These are phyloP conservation scores for Hibiscus mutabilis DNA, from an alignment of 345 rosid species.

Conservation along the genomic window DNA sequence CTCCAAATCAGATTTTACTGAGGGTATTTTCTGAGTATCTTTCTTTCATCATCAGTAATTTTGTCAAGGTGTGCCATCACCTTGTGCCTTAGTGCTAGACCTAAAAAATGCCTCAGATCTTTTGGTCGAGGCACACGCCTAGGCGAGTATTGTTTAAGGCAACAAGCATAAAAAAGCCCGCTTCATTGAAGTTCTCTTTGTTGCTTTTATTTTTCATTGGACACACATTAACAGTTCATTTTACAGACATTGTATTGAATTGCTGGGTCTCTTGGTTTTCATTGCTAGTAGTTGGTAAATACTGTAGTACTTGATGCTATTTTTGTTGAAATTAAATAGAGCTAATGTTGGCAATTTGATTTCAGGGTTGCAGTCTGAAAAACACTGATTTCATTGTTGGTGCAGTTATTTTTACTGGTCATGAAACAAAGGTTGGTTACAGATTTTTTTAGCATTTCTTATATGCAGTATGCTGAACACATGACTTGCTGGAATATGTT, in stretches of 20 bases:
- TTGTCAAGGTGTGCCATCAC: background rate
- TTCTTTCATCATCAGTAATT: background rate
- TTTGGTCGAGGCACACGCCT: background rate
- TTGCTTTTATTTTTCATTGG: background rate
- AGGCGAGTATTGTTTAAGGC: background rate
- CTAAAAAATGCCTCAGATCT: background rate
- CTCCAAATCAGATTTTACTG: conserved; percentile 87
- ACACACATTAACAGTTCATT: background rate
- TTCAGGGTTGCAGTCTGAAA: conserved; percentile 99
- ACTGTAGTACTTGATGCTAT: no score
- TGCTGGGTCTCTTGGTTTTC: background rate
- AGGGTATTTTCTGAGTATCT: conserved; percentile 50
- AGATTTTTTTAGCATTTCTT: background rate
- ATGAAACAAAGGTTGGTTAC: conserved; percentile 82
- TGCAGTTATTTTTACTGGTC: conserved; percentile 90
- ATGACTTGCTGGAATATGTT: background rate
- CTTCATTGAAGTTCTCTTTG: background rate
- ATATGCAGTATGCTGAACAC: background rate
- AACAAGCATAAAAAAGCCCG: background rate
- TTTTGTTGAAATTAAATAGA: conserved; percentile 7
- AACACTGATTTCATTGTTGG: conserved; percentile 90
- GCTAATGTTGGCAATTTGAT: conserved; percentile 9
- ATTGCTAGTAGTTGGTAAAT: background rate
- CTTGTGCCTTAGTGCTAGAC: background rate
- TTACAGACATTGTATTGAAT: background rate